Percentiles rank a stretch among this genome's conserved stretches.
Evolutionary conservation across 1,284 basidiomycete species (phyloP).

Genomic region (Ustilago vetiveriae): DNA sequence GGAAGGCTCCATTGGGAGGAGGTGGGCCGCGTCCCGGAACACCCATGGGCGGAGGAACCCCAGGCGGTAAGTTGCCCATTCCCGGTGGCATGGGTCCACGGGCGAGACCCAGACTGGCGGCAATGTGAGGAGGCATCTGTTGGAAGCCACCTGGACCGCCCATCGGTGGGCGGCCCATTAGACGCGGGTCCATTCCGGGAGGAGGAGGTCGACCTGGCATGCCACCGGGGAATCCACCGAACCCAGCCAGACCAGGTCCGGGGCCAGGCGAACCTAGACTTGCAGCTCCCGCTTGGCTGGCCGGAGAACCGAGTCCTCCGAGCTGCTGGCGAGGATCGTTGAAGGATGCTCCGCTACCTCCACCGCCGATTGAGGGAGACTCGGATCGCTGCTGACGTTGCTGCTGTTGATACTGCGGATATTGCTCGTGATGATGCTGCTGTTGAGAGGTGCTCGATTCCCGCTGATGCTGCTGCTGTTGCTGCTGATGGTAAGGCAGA

Average conservation of each 20-base stretch:
- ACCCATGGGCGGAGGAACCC: slow-evolving; percentile 32
- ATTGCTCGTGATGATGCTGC: slow-evolving; percentile 16
- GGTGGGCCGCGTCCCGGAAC: slow-evolving; percentile 19
- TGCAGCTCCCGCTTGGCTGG: slow-evolving; percentile 15
- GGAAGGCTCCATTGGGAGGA: slow-evolving; percentile 24
- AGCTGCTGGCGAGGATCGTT: slow-evolving; percentile 35
- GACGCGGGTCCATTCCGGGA: slow-evolving; percentile 49
- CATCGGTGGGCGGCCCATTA: slow-evolving; percentile 49
- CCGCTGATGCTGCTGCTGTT: slow-evolving; percentile 41
- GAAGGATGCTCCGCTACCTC: slow-evolving; percentile 14
- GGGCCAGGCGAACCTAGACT: slow-evolving; percentile 28
- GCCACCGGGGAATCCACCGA: slow-evolving; percentile 33
- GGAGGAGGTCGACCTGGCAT: slow-evolving; percentile 36
- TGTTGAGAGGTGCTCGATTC: slow-evolving; percentile 37
- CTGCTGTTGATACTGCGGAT: slow-evolving; percentile 20
- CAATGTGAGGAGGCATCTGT: slow-evolving; percentile 55
- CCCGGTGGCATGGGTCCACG: slow-evolving; percentile 47
- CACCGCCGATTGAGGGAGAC: slow-evolving; percentile 23
- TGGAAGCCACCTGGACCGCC: slow-evolving; percentile 36
- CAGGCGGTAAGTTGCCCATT: slow-evolving; percentile 35
- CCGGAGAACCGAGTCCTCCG: slow-evolving; percentile 17
- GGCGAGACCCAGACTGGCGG: slow-evolving; percentile 36
- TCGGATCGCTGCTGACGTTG: slow-evolving; percentile 33
- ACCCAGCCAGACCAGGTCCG: slow-evolving; percentile 20
- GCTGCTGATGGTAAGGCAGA: slow-evolving; percentile 26